Evolutionary conservation across 108 stramenopile species (phyloP).

Genomic region (Skeletonema marinoi): DNA sequence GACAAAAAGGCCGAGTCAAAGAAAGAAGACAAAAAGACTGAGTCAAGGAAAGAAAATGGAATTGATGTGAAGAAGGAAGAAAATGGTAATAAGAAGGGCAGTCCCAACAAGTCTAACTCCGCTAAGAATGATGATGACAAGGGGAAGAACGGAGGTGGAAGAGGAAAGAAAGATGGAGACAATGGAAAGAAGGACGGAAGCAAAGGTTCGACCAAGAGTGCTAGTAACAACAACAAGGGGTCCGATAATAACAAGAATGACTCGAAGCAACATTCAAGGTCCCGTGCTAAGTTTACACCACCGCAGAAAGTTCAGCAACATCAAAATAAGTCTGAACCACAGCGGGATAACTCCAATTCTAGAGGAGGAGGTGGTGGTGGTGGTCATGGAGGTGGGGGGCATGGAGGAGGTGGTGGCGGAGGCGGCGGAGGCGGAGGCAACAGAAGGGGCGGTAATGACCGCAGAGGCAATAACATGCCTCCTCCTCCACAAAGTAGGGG

Average conservation of each 20-base stretch:
- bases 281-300: slow-evolving; percentile 18
- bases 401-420: background rate
- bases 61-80: background rate
- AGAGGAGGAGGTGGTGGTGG: slow-evolving; percentile 11
- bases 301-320: slow-evolving; percentile 9
- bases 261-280: background rate
- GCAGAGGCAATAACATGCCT: slow-evolving; percentile 2
- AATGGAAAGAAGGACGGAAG: slow-evolving; percentile 5
- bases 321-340: background rate
- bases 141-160: slow-evolving; percentile 1
- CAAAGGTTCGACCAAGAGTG: slow-evolving; percentile 6
- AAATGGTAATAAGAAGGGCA: slow-evolving; percentile 3
- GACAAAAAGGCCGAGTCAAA: slow-evolving; percentile 17
- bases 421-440: background rate
- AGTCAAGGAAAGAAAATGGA: background rate
- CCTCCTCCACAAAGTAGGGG: background rate
- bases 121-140: slow-evolving; percentile 1
- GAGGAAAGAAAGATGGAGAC: slow-evolving; percentile 1
- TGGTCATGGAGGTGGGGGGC: slow-evolving; percentile 7
- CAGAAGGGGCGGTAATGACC: slow-evolving; percentile 1
- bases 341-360: background rate
- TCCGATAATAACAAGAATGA: slow-evolving; percentile 6
- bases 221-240: slow-evolving; percentile 17
- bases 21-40: slow-evolving; percentile 14
- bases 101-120: background rate